These are phyloP conservation scores for Domatiomyces catenatus DNA, from an alignment of 2,329 filamentous ascomycete genomes.

Conservation along the genomic window DNA sequence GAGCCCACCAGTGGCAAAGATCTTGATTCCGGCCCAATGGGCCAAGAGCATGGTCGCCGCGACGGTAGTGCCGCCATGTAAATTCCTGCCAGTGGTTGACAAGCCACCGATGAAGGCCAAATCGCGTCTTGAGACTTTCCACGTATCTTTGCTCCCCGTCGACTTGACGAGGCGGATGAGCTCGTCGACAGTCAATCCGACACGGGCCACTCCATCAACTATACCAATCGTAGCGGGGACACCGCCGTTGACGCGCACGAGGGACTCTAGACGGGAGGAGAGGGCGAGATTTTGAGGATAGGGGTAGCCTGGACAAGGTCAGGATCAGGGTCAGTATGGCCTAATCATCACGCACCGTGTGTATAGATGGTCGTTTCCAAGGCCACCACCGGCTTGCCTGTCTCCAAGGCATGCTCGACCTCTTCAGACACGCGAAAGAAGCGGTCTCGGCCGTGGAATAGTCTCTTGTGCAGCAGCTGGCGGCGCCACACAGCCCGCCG, in stretches of 20 bases:
- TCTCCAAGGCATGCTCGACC: conserved; percentile 58
- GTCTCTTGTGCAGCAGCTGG: not conserved
- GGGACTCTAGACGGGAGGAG: conserved; percentile 61
- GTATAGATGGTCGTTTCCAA: conserved; percentile 96
- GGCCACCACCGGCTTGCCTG: conserved; percentile 70
- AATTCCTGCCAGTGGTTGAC: conserved; percentile 51
- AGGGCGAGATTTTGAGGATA: conserved; percentile 60
- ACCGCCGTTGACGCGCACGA: conserved; percentile 66
- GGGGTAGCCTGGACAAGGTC: conserved; percentile 42
- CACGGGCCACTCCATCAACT: conserved; percentile 63
- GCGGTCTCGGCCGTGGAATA: conserved; percentile 6
- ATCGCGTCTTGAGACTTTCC: conserved; percentile 78
- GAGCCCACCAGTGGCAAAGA: conserved; percentile 89
- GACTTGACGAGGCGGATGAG: conserved; percentile 52
- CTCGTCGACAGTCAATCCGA: conserved; percentile 61
- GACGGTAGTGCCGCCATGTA: conserved; percentile 85
- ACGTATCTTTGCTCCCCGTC: conserved; percentile 50
- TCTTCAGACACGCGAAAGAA: conserved; percentile 66
- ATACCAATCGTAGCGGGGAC: conserved; percentile 86
- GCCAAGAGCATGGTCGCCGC: conserved; percentile 86
- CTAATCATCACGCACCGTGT: conserved; percentile 44
- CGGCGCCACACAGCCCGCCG: no score
- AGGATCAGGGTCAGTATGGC: not conserved
- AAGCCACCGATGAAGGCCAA: conserved; percentile 66
- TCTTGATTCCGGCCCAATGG: conserved; percentile 67